Evolutionary conservation across 2,329 filamentous ascomycete species (phyloP).

Genomic region (Aspergillus piperis): DNA sequence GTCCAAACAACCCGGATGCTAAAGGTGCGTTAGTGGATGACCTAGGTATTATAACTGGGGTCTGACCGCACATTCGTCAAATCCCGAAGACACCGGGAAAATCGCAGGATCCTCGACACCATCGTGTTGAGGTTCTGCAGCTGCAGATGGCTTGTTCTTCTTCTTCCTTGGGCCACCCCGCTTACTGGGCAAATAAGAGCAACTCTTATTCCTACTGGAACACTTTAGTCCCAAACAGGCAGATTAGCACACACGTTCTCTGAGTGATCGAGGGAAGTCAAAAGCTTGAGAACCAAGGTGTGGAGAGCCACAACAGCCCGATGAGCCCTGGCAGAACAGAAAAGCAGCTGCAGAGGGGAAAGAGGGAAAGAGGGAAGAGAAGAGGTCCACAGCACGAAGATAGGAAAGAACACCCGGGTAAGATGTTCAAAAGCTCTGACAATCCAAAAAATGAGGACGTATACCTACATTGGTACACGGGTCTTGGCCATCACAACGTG

Average conservation of each 20-base stretch:
- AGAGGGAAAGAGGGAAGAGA: background rate
- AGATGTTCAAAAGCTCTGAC: background rate
- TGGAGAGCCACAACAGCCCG: background rate
- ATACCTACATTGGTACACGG: conserved; percentile 46
- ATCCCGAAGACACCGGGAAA: conserved; percentile 25
- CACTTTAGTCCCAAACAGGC: conserved; percentile 33
- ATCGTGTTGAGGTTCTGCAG: conserved; percentile 27
- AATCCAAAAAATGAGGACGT: conserved; percentile 1
- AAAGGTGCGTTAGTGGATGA: conserved; percentile 24
- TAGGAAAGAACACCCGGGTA: background rate
- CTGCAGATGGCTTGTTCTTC: conserved; percentile 30
- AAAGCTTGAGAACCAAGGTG: background rate
- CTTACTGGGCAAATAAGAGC: conserved; percentile 47
- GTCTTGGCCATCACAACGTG: conserved; percentile 47
- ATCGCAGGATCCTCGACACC: conserved; percentile 24
- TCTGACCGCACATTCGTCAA: conserved; percentile 36
- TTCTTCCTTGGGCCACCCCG: conserved; percentile 47
- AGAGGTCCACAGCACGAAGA: too few species aligned
- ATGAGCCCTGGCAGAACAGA: background rate
- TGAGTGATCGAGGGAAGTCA: background rate
- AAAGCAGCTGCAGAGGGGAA: background rate
- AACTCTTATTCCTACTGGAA: conserved; percentile 42
- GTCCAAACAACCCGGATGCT: conserved; percentile 40
- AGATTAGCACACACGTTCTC: conserved; percentile 13
- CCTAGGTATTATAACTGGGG: background rate